Conservation (phyloP, 805 yeast genomes). For the Metschnikowia similis region DNA sequence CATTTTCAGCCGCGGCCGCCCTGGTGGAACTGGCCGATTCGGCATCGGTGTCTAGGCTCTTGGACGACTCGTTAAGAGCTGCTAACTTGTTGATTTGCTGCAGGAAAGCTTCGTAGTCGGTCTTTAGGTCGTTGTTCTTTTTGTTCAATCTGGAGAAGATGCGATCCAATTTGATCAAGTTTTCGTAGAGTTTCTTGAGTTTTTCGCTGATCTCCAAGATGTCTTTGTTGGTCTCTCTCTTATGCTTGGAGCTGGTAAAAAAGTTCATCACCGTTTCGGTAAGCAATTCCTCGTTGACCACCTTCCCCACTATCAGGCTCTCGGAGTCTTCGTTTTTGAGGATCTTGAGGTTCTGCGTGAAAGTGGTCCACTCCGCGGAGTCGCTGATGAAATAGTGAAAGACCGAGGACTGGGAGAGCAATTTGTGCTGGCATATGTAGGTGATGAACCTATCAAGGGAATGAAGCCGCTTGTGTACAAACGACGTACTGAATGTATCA, state of each 20-base stretch:
- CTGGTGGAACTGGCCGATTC: not conserved
- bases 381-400: slow-evolving; percentile 66
- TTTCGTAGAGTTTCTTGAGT: slow-evolving; percentile 80
- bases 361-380: slow-evolving; percentile 69
- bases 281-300: slow-evolving; percentile 67
- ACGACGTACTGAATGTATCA: slow-evolving; percentile 81
- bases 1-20: slow-evolving; percentile 20
- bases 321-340: slow-evolving; percentile 14
- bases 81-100: slow-evolving; percentile 67
- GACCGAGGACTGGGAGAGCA: slow-evolving; percentile 62
- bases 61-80: slow-evolving; percentile 37
- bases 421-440: slow-evolving; percentile 71
- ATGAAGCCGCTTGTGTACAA: slow-evolving; percentile 76
- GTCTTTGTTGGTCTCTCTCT: slow-evolving; percentile 71
- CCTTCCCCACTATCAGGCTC: slow-evolving; percentile 31
- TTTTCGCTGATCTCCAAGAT: slow-evolving; percentile 64
- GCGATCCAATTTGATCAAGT: slow-evolving; percentile 71
- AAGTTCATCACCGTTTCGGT: slow-evolving; percentile 92
- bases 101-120: slow-evolving; percentile 69
- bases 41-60: not conserved
- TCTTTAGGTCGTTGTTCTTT: slow-evolving; percentile 66
- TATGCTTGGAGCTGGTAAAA: slow-evolving; percentile 64
- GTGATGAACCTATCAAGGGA: slow-evolving; percentile 73
- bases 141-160: slow-evolving; percentile 69
- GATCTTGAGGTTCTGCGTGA: slow-evolving; percentile 51